A percentile compares a stretch with the other conserved stretches of the same genome.
Conservation (phyloP, 73 alveolate species). For the Tetrahymena borealis region DNA sequence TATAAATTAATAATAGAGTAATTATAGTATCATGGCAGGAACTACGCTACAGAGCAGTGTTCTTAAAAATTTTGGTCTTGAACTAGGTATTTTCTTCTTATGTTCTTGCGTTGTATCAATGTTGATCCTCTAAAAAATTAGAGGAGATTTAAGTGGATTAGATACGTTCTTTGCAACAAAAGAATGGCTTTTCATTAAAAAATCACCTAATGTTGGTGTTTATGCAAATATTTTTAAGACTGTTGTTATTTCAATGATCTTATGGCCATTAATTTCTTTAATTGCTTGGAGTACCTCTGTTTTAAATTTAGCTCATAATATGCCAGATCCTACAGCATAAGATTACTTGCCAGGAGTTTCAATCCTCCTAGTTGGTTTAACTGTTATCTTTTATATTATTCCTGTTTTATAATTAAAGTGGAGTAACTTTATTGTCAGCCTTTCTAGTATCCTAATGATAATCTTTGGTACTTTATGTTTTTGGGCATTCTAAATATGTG, state of each 20-base stretch:
- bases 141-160: not conserved
- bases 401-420: not conserved
- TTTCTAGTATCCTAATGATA: not conserved
- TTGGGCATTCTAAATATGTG: not conserved
- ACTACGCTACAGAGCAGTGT: not conserved
- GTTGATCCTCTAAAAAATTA: not conserved
- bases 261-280: not conserved
- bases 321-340: not conserved
- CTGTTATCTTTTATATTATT: not conserved
- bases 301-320: not conserved
- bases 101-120: not conserved
- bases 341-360: not conserved
- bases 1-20: too few species aligned
- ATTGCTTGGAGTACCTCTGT: not conserved
- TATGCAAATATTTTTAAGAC: not conserved
- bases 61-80: not conserved
- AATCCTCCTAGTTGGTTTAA: not conserved
- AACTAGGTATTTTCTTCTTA: not conserved
- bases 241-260: not conserved
- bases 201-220: not conserved
- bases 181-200: not conserved
- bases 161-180: not conserved
- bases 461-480: not conserved
- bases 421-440: not conserved
- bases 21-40: too few species aligned